Conservation (phyloP, 495 filamentous ascomycete genomes). For the Aspergillus kassunensis region DNA sequence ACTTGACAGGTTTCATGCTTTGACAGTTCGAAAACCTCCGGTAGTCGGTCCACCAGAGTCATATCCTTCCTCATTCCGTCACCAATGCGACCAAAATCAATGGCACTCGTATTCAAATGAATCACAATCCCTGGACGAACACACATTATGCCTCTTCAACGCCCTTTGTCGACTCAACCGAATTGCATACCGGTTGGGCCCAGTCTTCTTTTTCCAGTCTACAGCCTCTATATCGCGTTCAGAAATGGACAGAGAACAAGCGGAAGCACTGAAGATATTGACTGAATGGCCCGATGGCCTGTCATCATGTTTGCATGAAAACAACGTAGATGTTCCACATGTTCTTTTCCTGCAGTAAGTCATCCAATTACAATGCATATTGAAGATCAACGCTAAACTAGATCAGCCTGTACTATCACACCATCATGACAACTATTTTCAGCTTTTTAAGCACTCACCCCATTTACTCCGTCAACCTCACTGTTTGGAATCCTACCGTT, state of each 20-base stretch:
- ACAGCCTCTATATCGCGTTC: slow-evolving; percentile 1
- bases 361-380: neutral
- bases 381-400: neutral
- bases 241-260: slow-evolving; percentile 12
- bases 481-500: neutral
- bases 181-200: slow-evolving; percentile 23
- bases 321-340: slow-evolving; percentile 24
- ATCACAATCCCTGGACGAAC: slow-evolving; percentile 16
- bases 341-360: slow-evolving; percentile 33
- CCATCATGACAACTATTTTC: slow-evolving; percentile 23
- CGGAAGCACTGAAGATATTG: slow-evolving; percentile 20
- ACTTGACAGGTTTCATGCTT: slow-evolving; percentile 20
- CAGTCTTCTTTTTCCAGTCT: slow-evolving; percentile 16
- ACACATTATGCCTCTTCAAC: slow-evolving; percentile 25
- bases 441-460: slow-evolving; percentile 4
- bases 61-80: neutral
- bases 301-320: slow-evolving; percentile 18
- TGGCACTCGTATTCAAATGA: slow-evolving; percentile 30
- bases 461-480: neutral
- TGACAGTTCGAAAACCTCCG: slow-evolving; percentile 22
- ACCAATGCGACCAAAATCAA: slow-evolving; percentile 17
- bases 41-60: slow-evolving; percentile 12
- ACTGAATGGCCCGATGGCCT: slow-evolving; percentile 21
- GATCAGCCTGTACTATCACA: slow-evolving; percentile 28
- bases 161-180: slow-evolving; percentile 21